A percentile compares a stretch with the other conserved stretches of the same genome.
Conservation (phyloP, 2,329 filamentous ascomycete species). For the Zarea fungicola region DNA sequence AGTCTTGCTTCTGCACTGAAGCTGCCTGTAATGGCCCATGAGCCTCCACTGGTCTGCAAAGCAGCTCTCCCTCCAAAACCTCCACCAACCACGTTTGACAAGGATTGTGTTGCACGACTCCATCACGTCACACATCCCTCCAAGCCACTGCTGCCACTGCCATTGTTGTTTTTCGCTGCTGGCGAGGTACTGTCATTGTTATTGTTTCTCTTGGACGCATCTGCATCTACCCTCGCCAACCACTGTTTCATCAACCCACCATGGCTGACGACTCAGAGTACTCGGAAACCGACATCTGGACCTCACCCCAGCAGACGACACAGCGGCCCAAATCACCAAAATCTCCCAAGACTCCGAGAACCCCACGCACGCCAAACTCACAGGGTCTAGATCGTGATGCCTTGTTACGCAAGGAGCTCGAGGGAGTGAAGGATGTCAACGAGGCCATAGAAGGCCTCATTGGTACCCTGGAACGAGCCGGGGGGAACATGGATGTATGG, state of each 20-base stretch:
- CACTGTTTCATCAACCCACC: too few species aligned
- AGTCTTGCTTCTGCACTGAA: too few species aligned
- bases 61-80: neutral
- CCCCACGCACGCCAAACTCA: slow-evolving; percentile 38
- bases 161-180: neutral
- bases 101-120: neutral
- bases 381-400: slow-evolving; percentile 63
- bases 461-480: slow-evolving; percentile 64
- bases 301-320: slow-evolving; percentile 37
- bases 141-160: neutral
- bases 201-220: neutral
- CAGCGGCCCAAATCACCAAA: slow-evolving; percentile 30
- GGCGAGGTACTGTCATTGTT: neutral
- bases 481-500: slow-evolving; percentile 70
- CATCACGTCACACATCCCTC: neutral
- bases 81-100: neutral
- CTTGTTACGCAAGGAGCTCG: slow-evolving; percentile 70
- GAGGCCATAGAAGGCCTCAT: slow-evolving; percentile 76
- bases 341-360: slow-evolving; percentile 45
- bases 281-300: slow-evolving; percentile 46
- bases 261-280: slow-evolving; percentile 43
- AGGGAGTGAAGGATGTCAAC: slow-evolving; percentile 82
- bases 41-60: too few species aligned
- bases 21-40: too few species aligned
- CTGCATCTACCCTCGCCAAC: neutral